Base-by-base conservation (phyloP, 2,329 filamentous ascomycete genomes). In the Myriangium duriaei region DNA sequence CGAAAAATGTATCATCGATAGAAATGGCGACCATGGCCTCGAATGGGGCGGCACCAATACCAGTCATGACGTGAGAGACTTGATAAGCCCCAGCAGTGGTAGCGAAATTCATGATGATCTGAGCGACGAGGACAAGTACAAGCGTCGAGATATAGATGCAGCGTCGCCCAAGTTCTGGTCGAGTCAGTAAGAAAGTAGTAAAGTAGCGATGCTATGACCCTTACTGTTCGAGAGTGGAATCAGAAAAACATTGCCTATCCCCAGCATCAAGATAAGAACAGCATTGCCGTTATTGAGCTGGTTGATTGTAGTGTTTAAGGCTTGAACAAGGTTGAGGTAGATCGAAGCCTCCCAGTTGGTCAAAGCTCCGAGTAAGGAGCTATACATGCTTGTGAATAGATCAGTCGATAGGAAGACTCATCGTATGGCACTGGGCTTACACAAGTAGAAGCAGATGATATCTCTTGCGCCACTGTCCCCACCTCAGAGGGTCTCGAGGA, bases 261-360 rank as follows among this genome's bases (percentile, higher is more conserved):
- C 42, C 4, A 46, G 37, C 37, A 44, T 31, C 10, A 46, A 38
- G 28, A 35, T 29, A 28, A 16, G 30, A 10, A 44, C 33, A 2
- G 39, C 42, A 4, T 15, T 21, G 2, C 41, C 44, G n/a, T 42
- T 37, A 28, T 45, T 47, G 18, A 47, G 26, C 7, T 37, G 32
- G 15, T 37, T 34, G 13, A 43, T 41, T 3, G 18, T 36, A 5
- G 42, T 43, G 3, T 32, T 13, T 21, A 46, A 47, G 1, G 28
- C 30, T 16, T 39, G 26, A 4, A 39, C n/a, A 11, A 45, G 34
- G 10, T 43, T 30, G 18, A 48, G 33, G 17, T 46, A 46, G 14
- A 48, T 43, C n/a, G 40, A 38, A 4, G 46, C 41, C 12, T 41
- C 41, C 17, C 41, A 42, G 13, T 48, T 46, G 21, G 46, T 48